Conservation (phyloP, 108 stramenopile genomes). For the Skeletonema marinoi region DNA sequence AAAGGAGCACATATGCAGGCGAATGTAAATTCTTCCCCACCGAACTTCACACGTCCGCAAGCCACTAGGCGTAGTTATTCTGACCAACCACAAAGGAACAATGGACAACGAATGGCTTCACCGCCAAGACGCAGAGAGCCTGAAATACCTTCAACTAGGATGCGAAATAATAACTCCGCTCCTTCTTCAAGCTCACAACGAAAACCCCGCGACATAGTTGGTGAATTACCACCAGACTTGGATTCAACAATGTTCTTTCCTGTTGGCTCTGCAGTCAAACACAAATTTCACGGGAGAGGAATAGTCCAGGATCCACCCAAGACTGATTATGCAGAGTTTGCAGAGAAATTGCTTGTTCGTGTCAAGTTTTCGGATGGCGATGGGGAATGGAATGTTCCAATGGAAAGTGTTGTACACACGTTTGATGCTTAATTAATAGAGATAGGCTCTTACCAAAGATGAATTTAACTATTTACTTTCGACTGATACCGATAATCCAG, state of each 20-base stretch:
- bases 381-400: constrained; percentile 29
- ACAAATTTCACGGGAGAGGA: constrained; percentile 65
- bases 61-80: background rate
- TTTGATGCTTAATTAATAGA: constrained; percentile 8
- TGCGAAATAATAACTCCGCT: background rate
- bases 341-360: constrained; percentile 46
- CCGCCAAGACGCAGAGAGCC: background rate
- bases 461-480: background rate
- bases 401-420: constrained; percentile 24
- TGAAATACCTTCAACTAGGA: background rate
- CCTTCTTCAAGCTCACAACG: background rate
- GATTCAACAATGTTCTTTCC: constrained; percentile 82
- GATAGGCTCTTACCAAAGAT: background rate
- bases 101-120: background rate
- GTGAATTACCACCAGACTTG: constrained; percentile 29
- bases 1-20: background rate
- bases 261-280: constrained; percentile 64
- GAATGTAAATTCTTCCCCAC: background rate
- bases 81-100: background rate
- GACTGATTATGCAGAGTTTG: constrained; percentile 30
- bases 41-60: background rate
- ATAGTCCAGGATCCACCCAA: constrained; percentile 60
- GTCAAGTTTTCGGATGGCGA: constrained; percentile 23
- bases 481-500: background rate
- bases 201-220: background rate